These are phyloP conservation scores for Yamagishiella unicocca DNA, from an alignment of 139 green algal genomes.

Conservation along the genomic window DNA sequence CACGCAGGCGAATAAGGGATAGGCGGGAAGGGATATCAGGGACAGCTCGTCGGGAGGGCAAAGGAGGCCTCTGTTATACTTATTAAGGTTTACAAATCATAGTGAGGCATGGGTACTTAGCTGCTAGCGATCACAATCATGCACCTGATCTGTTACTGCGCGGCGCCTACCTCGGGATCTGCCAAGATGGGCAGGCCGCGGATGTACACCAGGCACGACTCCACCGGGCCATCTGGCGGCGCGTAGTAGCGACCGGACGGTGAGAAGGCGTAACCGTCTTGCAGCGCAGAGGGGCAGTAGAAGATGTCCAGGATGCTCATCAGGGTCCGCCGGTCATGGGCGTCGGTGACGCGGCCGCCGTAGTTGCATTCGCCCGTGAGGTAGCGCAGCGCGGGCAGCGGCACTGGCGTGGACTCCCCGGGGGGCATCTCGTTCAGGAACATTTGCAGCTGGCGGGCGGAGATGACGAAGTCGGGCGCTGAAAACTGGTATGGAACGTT, in stretches of 20 bases:
- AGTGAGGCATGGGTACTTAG: not conserved
- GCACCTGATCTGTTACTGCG: not conserved
- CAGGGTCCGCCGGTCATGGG: conserved; percentile 79
- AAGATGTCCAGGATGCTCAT: conserved; percentile 77
- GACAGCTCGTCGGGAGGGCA: too few relatives aligned
- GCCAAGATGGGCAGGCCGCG: conserved; percentile 68
- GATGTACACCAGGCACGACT: conserved; percentile 70
- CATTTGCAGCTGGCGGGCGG: conserved; percentile 79
- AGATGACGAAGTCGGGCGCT: conserved; percentile 81
- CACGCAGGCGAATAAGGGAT: not conserved
- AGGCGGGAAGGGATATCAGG: not conserved
- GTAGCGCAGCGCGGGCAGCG: conserved; percentile 66
- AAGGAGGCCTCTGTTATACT: too few relatives aligned
- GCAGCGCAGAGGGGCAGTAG: conserved; percentile 55
- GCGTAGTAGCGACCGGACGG: conserved; percentile 76
- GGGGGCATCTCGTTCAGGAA: conserved; percentile 79
- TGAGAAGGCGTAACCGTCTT: conserved; percentile 71
- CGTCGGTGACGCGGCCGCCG: conserved; percentile 84
- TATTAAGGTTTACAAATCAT: too few relatives aligned
- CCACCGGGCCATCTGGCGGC: conserved; percentile 66
- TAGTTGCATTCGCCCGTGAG: conserved; percentile 86
- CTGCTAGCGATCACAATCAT: not conserved
- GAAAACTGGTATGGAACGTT: conserved; percentile 88
- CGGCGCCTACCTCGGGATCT: conserved; percentile 62
- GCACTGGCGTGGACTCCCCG: conserved; percentile 16